These are phyloP conservation scores for Salix suchowensis DNA, from an alignment of 345 rosid species.

Conservation along the genomic window DNA sequence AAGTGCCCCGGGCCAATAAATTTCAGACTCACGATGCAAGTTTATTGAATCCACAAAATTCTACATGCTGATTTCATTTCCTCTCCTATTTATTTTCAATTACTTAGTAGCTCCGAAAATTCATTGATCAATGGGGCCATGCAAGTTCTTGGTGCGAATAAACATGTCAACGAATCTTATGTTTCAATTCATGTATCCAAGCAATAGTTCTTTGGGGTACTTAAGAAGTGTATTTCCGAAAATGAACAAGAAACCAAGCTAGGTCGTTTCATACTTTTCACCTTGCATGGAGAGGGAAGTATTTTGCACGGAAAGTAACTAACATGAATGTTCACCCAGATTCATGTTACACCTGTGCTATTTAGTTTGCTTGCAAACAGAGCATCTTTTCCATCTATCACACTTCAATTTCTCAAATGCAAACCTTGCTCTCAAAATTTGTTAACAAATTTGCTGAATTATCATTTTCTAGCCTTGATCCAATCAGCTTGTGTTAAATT, in stretches of 20 bases:
- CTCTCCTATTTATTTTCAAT: neutral
- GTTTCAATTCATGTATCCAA: neutral
- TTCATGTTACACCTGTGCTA: neutral
- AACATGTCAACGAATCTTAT: neutral
- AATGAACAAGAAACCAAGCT: neutral
- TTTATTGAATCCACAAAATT: neutral
- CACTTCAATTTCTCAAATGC: neutral
- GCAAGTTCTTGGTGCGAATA: neutral
- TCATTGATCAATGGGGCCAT: neutral
- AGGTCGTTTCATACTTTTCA: neutral
- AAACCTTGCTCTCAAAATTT: neutral
- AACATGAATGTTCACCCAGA: neutral
- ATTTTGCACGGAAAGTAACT: neutral
- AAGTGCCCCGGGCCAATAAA: constrained; percentile 12
- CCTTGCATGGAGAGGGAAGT: neutral
- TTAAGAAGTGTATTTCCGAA: neutral
- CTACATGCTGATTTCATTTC: neutral
- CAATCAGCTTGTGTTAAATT: neutral
- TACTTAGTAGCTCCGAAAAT: neutral
- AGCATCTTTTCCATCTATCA: neutral
- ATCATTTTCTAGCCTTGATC: neutral
- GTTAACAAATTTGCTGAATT: neutral
- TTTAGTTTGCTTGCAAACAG: neutral
- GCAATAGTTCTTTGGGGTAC: neutral
- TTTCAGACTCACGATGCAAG: neutral